Evolutionary conservation across 2,329 filamentous ascomycete species (phyloP).

Genomic region (Epichloe brachyelytri): DNA sequence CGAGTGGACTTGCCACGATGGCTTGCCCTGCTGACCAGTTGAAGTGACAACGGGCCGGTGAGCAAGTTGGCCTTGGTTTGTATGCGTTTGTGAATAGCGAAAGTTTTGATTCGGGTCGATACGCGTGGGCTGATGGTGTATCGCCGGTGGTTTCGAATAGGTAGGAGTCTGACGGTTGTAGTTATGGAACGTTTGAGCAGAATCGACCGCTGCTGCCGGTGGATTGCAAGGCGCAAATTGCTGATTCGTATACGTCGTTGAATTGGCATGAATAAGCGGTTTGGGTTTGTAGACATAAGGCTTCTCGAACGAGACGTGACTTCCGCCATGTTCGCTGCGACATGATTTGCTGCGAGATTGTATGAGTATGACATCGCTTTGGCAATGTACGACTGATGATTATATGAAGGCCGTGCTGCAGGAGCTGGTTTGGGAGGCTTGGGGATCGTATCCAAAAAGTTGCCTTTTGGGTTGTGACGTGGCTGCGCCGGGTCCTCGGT

Average conservation of each 20-base stretch:
- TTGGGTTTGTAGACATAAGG: conserved; percentile 42
- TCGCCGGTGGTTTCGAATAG: background rate
- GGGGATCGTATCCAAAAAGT: conserved; percentile 58
- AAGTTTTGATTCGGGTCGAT: background rate
- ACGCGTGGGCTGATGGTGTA: background rate
- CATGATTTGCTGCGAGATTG: conserved; percentile 3
- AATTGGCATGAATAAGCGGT: conserved; percentile 13
- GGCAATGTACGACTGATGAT: conserved; percentile 4
- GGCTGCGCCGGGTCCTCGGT: conserved; percentile 56
- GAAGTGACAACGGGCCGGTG: background rate
- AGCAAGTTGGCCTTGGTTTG: background rate
- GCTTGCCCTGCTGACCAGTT: conserved; percentile 14
- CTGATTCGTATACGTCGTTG: conserved; percentile 13
- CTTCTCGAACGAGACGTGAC: conserved; percentile 24
- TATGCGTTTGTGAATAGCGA: conserved; percentile 5
- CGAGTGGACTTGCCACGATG: conserved; percentile 21
- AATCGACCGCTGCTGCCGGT: background rate
- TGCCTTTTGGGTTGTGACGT: conserved; percentile 55
- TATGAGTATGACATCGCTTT: conserved; percentile 9
- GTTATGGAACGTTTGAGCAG: conserved; percentile 3
- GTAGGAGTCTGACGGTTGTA: conserved; percentile 8
- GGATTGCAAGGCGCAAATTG: conserved; percentile 9
- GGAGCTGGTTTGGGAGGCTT: conserved; percentile 32
- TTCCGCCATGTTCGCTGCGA: background rate
- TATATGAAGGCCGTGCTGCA: conserved; percentile 10